Base-by-base conservation (phyloP, 2,329 filamentous ascomycete genomes). In the Cercospora sojina region DNA sequence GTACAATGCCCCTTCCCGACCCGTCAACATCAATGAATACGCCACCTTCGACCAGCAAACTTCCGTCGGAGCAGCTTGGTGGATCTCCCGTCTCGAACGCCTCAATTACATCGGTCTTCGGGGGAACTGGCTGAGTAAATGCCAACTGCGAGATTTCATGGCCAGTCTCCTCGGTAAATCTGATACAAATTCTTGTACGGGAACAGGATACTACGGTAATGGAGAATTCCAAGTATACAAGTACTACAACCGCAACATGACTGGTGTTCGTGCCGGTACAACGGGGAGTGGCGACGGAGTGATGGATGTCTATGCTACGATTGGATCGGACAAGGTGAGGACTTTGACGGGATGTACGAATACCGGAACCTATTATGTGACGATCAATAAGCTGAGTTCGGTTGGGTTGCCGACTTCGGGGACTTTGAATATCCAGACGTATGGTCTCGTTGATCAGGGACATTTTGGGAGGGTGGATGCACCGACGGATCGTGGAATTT, bases 1-100 rank as follows among this genome's bases (percentile, higher is more conserved):
- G 8, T 51, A 60, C 18, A 64, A 47, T 12, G 60, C 60, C 16
- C 66, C 58, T 1, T 32, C 49, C 2, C 41, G 51, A 9, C 74
- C 75, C 0, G 75, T 83, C 38, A 82, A 83, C 66, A 79, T 85
- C 71, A 84, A 85, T 67, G 83, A 85, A 67, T 85, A 85, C 67
- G 83, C 75, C 3, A 72, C 70, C 1, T 75, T 71, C 20, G 68
- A 67, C 6, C 80, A 84, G 67, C 80, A 84, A 62, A 74, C 79
- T 8, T 79, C 83, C 0, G 73, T 78, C 0, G 77, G 74, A 4
- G 74, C 79, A 0, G 82, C 78, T 0, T 85, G 78, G 76, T 84
- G 79, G 75, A 81, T 85, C 35, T 72, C 79, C 1, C 80, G 80
- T 25, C 77, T 85, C 1, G 83, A 85, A 66, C 78, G 83, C 0